Conservation (phyloP, 768 basidiomycete species). For the Ramaria sp. region DNA sequence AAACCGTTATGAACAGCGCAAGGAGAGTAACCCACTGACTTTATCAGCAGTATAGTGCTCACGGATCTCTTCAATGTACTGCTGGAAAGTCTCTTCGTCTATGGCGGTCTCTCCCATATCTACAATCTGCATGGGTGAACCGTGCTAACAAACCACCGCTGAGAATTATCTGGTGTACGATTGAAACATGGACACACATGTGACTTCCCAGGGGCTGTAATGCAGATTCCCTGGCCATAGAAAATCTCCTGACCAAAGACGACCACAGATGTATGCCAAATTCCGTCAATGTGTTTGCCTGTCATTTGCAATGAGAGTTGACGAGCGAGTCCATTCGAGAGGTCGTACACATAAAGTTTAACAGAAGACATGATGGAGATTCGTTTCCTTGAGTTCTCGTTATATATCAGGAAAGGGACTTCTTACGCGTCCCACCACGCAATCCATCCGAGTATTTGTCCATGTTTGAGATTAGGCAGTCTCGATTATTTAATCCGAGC, state of each 20-base stretch:
- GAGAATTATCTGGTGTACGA: neutral
- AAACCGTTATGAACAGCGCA: neutral
- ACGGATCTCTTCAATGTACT: conserved; percentile 68
- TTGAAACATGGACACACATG: conserved; percentile 44
- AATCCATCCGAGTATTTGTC: neutral
- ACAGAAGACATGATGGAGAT: conserved; percentile 29
- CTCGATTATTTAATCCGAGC: no score
- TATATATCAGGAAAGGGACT: neutral
- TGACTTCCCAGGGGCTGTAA: conserved; percentile 64
- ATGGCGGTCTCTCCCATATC: conserved; percentile 72
- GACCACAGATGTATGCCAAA: conserved; percentile 95
- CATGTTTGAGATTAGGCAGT: neutral
- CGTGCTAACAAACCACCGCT: conserved; percentile 39
- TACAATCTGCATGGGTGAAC: conserved; percentile 54
- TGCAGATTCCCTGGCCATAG: conserved; percentile 79
- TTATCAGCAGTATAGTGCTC: conserved; percentile 85
- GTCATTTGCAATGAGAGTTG: conserved; percentile 71
- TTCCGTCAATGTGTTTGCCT: conserved; percentile 84
- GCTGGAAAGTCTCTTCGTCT: conserved; percentile 76
- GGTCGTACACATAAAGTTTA: conserved; percentile 83
- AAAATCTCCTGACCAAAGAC: conserved; percentile 79
- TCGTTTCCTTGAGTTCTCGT: neutral
- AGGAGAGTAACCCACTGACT: conserved; percentile 30
- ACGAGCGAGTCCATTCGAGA: conserved; percentile 77
- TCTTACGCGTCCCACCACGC: neutral